Evolutionary conservation across 371 early-diverging fungal species (phyloP).

Genomic region (Rhizopus stolonifer): DNA sequence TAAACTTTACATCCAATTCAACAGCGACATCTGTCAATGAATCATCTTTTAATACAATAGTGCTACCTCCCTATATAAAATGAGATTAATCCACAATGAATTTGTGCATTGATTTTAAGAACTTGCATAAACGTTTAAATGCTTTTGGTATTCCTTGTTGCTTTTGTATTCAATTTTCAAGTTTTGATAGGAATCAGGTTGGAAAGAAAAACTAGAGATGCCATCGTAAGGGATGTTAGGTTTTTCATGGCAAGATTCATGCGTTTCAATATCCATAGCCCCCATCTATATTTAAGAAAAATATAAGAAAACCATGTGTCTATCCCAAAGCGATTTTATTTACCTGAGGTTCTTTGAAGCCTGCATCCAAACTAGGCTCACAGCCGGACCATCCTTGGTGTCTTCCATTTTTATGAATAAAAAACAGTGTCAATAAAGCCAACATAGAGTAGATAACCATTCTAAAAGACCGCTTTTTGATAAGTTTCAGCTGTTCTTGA

Average conservation of each 20-base stretch:
- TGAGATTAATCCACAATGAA: too few species aligned
- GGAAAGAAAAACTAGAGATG: constrained; percentile 1
- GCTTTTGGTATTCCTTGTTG: not conserved
- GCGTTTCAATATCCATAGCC: too few species aligned
- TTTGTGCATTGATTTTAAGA: not conserved
- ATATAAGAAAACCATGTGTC: not conserved
- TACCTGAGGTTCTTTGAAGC: not conserved
- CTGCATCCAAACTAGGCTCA: too few species aligned
- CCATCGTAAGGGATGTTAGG: constrained; percentile 12
- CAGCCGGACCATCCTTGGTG: not conserved
- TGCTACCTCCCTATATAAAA: not conserved
- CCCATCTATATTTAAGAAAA: too few species aligned
- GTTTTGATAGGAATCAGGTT: not conserved
- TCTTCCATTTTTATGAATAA: not conserved
- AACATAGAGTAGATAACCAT: not conserved
- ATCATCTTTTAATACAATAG: too few species aligned
- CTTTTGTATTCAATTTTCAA: constrained; percentile 5
- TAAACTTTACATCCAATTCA: too few species aligned
- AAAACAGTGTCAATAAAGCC: not conserved
- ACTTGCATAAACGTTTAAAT: constrained; percentile 1
- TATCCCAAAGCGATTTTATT: too few species aligned
- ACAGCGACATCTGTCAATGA: too few species aligned
- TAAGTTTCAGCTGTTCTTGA: not conserved
- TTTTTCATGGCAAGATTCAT: not conserved
- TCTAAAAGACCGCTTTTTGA: not conserved